These are phyloP conservation scores for Ambrosiella cleistominuta DNA, from an alignment of 2,329 filamentous ascomycete species.

Conservation along the genomic window DNA sequence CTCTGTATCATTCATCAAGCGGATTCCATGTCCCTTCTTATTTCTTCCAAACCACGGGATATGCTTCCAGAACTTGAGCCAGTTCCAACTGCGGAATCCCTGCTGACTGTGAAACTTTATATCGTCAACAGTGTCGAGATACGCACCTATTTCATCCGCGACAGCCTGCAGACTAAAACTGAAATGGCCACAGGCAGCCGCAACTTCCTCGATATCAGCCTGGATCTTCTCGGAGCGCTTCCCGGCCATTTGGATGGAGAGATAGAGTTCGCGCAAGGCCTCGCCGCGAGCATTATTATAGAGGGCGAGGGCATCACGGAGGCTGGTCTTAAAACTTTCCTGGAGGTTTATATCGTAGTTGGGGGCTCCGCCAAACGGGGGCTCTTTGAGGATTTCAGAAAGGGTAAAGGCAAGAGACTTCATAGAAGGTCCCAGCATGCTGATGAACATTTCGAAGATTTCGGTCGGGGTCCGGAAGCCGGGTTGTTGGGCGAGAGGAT, in stretches of 20 bases:
- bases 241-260: slow-evolving; percentile 54
- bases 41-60: slow-evolving; percentile 14
- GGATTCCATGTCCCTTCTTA: slow-evolving; percentile 6
- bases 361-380: slow-evolving; percentile 58
- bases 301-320: slow-evolving; percentile 61
- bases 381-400: slow-evolving; percentile 70
- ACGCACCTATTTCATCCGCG: slow-evolving; percentile 71
- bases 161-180: slow-evolving; percentile 83
- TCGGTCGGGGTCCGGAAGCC: slow-evolving; percentile 49
- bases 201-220: slow-evolving; percentile 91
- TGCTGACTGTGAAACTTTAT: slow-evolving; percentile 23
- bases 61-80: slow-evolving; percentile 60
- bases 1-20: slow-evolving; percentile 9
- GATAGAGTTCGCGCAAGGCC: slow-evolving; percentile 66
- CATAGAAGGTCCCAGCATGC: slow-evolving; percentile 79
- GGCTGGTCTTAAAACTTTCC: slow-evolving; percentile 60
- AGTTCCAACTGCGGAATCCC: slow-evolving; percentile 60
- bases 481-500: slow-evolving; percentile 15
- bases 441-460: slow-evolving; percentile 83
- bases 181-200: slow-evolving; percentile 94
- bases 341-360: slow-evolving; percentile 57
- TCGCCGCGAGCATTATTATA: slow-evolving; percentile 61
- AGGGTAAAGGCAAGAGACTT: slow-evolving; percentile 88
- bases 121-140: slow-evolving; percentile 71
- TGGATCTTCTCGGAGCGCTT: slow-evolving; percentile 56